Evolutionary conservation across 1,139 yeast species (phyloP), one percentile per base, ranked within the genome.

Genomic region (Hemisphaericaspora subhashii): DNA sequence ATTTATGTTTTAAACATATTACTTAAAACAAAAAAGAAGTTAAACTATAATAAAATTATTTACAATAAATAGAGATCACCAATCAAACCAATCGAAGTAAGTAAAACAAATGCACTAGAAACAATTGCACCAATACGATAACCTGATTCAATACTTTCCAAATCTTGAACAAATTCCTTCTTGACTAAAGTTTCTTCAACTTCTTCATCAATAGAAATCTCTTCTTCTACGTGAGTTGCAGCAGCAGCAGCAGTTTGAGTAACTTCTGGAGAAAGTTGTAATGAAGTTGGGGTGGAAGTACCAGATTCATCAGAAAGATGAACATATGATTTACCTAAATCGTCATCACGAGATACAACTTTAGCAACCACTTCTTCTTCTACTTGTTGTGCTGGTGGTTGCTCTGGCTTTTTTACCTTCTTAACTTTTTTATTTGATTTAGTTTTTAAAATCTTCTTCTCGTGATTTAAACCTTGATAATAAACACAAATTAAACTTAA

Each of bases 291-390:
- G 10, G 52, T 49, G 7, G 53, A 45, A 22, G 41, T 39, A 15
- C 45, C 50, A 8, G 49, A 65, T 24, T 71, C 77, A 45, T 74
- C 79, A 24, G 80, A 75, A 22, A 75, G 73, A 35, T 72, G 75
- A 42, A 72, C 68, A 49, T 72, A 72, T 9, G 81, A 76, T 52
- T 68, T 69, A 41, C 77, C 77, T 46, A 78, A 65, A 28, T 73
- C 71, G 26, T 54, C 60, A 37, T 63, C 62, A 36, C 58, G 62
- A 26, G 46, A 33, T 24, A 29, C 32, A 20, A 42, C 45, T 24
- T 40, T 40, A 27, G 40, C 30, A 14, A 39, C 23, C 6, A 39
- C 46, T 36, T 47, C 42, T 13, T 40, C 30, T 26, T 11, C 11
- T 13, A 27, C 26, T 17, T 10, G 27, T 33, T 23, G 38, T 38